phyloP scores from a whole-genome alignment of 2,329 filamentous ascomycete species.

The Pseudogymnoascus sp. region DNA sequence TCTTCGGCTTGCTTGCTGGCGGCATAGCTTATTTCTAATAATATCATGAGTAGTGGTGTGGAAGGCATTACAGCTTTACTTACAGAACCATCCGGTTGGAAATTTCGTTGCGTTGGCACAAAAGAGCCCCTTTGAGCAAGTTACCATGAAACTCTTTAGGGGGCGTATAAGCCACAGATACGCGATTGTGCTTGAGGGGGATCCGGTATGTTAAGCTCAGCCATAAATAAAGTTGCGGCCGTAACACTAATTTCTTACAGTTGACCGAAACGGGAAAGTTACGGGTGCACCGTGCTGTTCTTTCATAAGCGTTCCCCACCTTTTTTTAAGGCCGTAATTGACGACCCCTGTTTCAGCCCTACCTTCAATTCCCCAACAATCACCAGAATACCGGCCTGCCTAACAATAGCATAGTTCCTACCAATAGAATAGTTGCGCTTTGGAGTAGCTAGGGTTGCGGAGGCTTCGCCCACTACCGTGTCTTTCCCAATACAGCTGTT shows the following conservation, averaged over 20 bases:
- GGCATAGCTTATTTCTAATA: background rate
- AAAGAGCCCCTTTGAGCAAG: background rate
- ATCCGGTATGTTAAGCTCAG: background rate
- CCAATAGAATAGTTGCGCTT: background rate
- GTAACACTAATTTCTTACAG: background rate
- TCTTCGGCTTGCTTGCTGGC: background rate
- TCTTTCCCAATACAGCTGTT: background rate
- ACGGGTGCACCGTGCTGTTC: background rate
- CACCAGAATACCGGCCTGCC: background rate
- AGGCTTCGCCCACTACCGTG: background rate
- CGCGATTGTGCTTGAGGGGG: no score
- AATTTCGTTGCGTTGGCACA: background rate
- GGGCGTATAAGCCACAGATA: background rate
- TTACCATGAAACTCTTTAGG: background rate
- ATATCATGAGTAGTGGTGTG: background rate
- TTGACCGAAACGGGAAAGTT: background rate
- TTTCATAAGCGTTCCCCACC: background rate
- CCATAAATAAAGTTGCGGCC: background rate
- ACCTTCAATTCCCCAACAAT: background rate
- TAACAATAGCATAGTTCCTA: background rate
- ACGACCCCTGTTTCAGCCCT: background rate
- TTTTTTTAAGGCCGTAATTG: background rate
- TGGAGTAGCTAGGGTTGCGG: background rate
- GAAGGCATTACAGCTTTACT: background rate
- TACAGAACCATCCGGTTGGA: background rate